phyloP scores from a whole-genome alignment of 495 filamentous ascomycete genomes.

The Lindgomyces ingoldianus region DNA sequence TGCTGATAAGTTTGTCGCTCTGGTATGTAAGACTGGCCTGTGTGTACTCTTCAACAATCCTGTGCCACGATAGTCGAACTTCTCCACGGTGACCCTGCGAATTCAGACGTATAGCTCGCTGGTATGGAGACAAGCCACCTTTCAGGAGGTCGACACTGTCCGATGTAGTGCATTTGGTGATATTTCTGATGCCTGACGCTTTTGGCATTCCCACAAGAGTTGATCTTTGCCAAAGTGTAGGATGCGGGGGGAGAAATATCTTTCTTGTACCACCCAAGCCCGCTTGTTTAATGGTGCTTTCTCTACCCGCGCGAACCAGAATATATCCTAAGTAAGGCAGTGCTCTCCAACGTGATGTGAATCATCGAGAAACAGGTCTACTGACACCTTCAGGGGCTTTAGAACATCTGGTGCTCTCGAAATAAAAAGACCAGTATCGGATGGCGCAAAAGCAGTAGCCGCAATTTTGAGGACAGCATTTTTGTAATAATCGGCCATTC shows the following conservation, averaged over 20 bases:
- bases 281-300: not conserved
- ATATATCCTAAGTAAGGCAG: not conserved
- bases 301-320: not conserved
- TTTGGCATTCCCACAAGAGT: not conserved
- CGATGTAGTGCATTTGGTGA: not conserved
- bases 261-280: conserved; percentile 1
- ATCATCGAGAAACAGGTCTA: no score
- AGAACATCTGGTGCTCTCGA: not conserved
- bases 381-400: no score
- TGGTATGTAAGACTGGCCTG: no score
- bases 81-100: no score
- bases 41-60: not conserved
- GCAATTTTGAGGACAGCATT: not conserved
- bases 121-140: not conserved
- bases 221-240: not conserved
- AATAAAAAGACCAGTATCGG: not conserved
- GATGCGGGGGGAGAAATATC: not conserved
- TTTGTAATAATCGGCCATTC: not conserved
- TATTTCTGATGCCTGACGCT: not conserved
- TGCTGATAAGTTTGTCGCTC: no score
- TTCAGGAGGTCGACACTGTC: not conserved
- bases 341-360: not conserved
- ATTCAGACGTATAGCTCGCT: no score
- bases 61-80: not conserved
- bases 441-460: not conserved